Percentiles rank a stretch among this genome's conserved stretches.
phyloP scores from a whole-genome alignment of 768 basidiomycete genomes.

The Goffeauzyma gilvescens region DNA sequence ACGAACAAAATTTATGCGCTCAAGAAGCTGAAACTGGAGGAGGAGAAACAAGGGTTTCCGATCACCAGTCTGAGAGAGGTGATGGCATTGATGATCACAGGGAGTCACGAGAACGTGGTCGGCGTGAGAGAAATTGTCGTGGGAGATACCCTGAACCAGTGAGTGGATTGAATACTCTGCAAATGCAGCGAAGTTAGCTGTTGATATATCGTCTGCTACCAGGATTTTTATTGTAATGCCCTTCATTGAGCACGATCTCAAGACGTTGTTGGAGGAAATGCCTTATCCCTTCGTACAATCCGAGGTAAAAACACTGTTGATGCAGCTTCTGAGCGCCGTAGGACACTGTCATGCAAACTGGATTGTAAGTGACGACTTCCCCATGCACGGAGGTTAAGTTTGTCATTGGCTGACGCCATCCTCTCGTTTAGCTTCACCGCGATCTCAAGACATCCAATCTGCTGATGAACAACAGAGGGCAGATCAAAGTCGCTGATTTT shows the following conservation, averaged over 20 bases:
- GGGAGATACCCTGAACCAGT: constrained; percentile 97
- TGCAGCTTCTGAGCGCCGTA: constrained; percentile 81
- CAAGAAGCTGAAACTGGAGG: constrained; percentile 94
- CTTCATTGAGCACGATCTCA: constrained; percentile 98
- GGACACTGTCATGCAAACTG: constrained; percentile 86
- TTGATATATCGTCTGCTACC: background rate
- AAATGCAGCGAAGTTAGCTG: background rate
- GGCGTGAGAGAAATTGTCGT: constrained; percentile 94
- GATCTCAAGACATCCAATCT: constrained; percentile 95
- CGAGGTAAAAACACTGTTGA: constrained; percentile 91
- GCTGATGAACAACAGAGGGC: constrained; percentile 96
- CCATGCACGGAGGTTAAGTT: too few species aligned
- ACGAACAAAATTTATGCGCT: constrained; percentile 90
- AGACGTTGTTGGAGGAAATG: constrained; percentile 84
- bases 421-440: constrained; percentile 52
- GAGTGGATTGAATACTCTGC: constrained; percentile 35
- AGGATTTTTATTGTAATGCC: constrained; percentile 99
- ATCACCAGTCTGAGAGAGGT: constrained; percentile 90
- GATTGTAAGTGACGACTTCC: constrained; percentile 38
- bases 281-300: constrained; percentile 90
- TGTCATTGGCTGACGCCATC: constrained; percentile 1
- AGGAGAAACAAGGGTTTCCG: constrained; percentile 96
- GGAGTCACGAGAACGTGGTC: constrained; percentile 87
- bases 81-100: constrained; percentile 75
- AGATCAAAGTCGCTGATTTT: constrained; percentile 96